Evolutionary conservation across 2,329 filamentous ascomycete species (phyloP), one percentile per base, ranked within the genome.

Genomic region (Myriosclerotinia curreyana): DNA sequence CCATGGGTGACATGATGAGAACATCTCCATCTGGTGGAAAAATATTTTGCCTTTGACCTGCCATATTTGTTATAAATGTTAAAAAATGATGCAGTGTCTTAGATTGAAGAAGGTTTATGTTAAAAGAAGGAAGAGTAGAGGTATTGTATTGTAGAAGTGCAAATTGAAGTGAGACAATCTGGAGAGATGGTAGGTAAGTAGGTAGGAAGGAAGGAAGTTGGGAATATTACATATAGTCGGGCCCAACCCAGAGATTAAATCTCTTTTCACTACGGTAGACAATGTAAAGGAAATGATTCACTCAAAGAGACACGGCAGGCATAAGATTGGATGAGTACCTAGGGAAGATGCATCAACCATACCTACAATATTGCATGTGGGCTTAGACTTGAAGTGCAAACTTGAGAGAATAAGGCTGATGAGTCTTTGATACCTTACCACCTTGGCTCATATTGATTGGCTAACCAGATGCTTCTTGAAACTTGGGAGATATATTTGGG

Each of bases 1-100:
- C 72, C 20, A 66, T 66, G 5, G 66, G 67, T 2, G 70, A 70
- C 4, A 62, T 55, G 11, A 74, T 72, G 25, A 70, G 56, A 8
- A 74, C 69, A 61, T 74, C 71, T 1, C 67, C 71, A 50, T 71
- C 70, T 1, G 28, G 55, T 6, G 55, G 11, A 34, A 71, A 72
- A 15, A 60, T 25, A 1, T 68, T 67, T 1, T 31, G 49, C n/a
- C 22, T 34, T 20, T 42, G 31, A 55, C 7, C 25, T 0, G 34
- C 34, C 59, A 61, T 61, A 5, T 36, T 52, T 59, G 17, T 15
- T 25, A 28, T 5, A 14, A 25, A 5, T 22, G 5, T 46, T 6
- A 15, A 15, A 6, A 46, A 22, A 11, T n/a, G 22, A 17, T 22
- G n/a, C 20, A 25, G 14, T 25, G 17, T 22, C 11, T 12, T 54